Evolutionary conservation across 352 stramenopile species (phyloP), one percentile per base, ranked within the genome.

Genomic region (Phytophthora podocarpi): DNA sequence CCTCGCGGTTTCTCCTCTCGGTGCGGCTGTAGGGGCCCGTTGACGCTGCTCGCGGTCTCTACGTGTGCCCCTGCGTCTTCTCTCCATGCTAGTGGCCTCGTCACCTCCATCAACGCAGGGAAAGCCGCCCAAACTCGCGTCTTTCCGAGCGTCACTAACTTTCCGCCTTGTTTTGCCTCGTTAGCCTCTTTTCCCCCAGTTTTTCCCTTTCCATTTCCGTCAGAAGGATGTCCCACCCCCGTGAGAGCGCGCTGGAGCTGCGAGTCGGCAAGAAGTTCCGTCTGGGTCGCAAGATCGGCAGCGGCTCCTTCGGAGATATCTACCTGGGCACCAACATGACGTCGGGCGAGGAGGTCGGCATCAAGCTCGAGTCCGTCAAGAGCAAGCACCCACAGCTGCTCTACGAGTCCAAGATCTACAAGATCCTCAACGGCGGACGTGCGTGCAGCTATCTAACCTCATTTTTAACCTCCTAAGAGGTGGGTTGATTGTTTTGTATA

Each of bases 381-480:
- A 95, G 82, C 72, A 97, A 97, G 67, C 98, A 98, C 76, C 98
- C 97, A 3, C 98, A 99, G 89, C 82, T 99, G 16, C 74, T 99
- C 7, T 99, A 99, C 72, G 98, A 99, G 75, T 98, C 94, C 58
- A 99, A 99, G 87, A 99, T 99, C 75, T 99, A 99, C 90, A 91
- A 98, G 50, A 99, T 99, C 64, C 84, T 99, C n/a, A 96, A 98
- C 71, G 98, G 98, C 47, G 98, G 97, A 83, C 76, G 96, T 98
- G 89, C 91, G 93, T 97, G 3, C 51, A 43, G 12, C 40, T 35
- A 21, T 24, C 28, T 49, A 8, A 18, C n/a, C n/a, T 10, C 13
- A 23, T 21, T 40, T 23, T 42, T n/a, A n/a, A n/a, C n/a, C n/a
- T n/a, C n/a, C n/a, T n/a, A n/a, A n/a, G n/a, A n/a, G n/a, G n/a